Conservation (phyloP, 164 flowering plant species). For the Amborella trichopoda region DNA sequence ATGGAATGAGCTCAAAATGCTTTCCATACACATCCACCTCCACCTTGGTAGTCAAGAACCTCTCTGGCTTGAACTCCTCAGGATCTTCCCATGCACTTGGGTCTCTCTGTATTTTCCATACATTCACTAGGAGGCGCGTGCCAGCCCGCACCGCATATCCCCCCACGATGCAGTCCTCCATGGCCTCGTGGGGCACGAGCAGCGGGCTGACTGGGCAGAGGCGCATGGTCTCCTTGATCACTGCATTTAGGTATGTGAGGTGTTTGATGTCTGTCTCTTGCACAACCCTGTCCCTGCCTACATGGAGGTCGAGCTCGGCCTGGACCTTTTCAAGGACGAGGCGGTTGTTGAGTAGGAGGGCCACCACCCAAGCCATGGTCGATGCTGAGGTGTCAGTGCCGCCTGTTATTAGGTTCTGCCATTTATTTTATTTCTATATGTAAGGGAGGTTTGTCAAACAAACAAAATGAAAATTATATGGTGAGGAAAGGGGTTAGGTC, state of each 20-base stretch:
- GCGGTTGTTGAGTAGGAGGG: constrained; percentile 5
- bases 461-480: no score
- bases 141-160: constrained; percentile 2
- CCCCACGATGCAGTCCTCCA: constrained; percentile 3
- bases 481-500: no score
- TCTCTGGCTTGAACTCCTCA: not conserved
- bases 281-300: constrained; percentile 1
- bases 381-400: not conserved
- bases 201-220: not conserved
- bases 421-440: no score
- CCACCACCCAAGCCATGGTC: constrained; percentile 4
- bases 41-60: constrained; percentile 6
- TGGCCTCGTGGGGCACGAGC: not conserved
- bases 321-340: constrained; percentile 3
- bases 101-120: constrained; percentile 5
- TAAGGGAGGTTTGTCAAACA: no score
- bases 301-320: constrained; percentile 1
- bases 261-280: constrained; percentile 2
- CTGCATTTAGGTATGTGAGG: constrained; percentile 6
- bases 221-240: not conserved
- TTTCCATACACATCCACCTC: not conserved
- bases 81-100: constrained; percentile 3
- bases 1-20: constrained; percentile 9
- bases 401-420: not conserved
- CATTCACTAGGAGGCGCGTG: constrained; percentile 3